Base-by-base conservation (phyloP, 2,329 filamentous ascomycete species). In the Ilyonectria sp. region DNA sequence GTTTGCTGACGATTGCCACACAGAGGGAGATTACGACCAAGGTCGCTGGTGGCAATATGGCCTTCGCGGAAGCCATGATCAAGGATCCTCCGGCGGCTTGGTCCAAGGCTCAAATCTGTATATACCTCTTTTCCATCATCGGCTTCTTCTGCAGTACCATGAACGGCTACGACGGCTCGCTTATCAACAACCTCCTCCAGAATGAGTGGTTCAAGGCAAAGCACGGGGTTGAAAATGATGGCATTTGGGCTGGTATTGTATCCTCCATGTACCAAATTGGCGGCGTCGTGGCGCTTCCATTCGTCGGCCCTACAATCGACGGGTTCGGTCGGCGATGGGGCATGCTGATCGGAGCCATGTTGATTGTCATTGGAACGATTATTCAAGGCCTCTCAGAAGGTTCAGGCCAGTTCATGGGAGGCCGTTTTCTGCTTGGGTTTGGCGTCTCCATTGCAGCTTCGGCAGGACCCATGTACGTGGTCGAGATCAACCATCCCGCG, bases 361-460 rank as follows among this genome's bases (percentile, higher is more conserved):
- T 81, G 56, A 81, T 86, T 82, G 53, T 81, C 80, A 35, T 70
- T 53, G 85, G 85, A 17, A 84, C 84, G 23, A 78, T 83, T 63
- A 81, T 87, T 56, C 84, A 86, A 65, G 82, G 79, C n/a, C 80
- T 82, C 1, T 79, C 81, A 63, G 74, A 75, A 58, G 74, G 55
- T 61, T 76, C 73, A 65, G 77, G 77, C 11, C 82, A 85, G 63
- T 87, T 86, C 71, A 84, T 86, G 77, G 85, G 84, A 47, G 88
- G 88, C 19, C 85, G 88, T 31, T 90, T 91, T 78, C 78, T 91
- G 21, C 84, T 91, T 3, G 89, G 89, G 60, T 90, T 77, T 44
- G 76, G 76, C 57, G 84, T 86, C 26, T 81, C 82, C 46, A 82
- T 86, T 67, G 82, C 82, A 19, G 80, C 82, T 6, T 79, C 82